Conservation (phyloP, 2,329 filamentous ascomycete genomes). For the Colletotrichum cuscutae region DNA sequence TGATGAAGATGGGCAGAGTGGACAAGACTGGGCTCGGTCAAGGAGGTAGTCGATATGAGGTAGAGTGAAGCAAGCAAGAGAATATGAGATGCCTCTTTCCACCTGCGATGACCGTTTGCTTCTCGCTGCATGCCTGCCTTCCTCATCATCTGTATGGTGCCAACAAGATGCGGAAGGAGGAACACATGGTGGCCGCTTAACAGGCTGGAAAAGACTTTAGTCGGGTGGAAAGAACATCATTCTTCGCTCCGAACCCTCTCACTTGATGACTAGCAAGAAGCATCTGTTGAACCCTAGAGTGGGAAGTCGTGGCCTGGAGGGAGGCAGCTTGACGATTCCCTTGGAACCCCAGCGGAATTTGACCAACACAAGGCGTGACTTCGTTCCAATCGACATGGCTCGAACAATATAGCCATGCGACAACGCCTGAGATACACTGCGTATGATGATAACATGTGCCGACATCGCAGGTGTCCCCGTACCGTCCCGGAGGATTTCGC, state of each 20-base stretch:
- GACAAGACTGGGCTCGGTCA: background rate
- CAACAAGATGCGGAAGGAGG: background rate
- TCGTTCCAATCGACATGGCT: background rate
- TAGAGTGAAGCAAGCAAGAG: background rate
- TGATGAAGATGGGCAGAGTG: background rate
- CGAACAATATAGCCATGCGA: background rate
- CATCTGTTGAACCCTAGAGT: background rate
- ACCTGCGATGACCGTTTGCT: background rate
- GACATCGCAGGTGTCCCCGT: background rate
- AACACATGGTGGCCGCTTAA: background rate
- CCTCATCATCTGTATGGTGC: background rate
- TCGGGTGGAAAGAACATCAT: background rate
- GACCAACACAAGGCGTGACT: background rate
- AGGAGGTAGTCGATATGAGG: background rate
- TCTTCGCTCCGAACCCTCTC: background rate
- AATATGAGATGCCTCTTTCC: background rate
- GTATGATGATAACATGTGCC: background rate
- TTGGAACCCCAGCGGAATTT: background rate
- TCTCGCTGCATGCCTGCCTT: background rate
- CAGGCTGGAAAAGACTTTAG: background rate
- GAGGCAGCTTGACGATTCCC: background rate
- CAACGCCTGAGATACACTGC: background rate
- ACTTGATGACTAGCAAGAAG: background rate
- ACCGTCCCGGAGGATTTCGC: background rate
- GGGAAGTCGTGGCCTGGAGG: background rate